These are phyloP conservation scores for Podospora pseudocomata DNA, from an alignment of 495 filamentous ascomycete genomes.

Conservation along the genomic window DNA sequence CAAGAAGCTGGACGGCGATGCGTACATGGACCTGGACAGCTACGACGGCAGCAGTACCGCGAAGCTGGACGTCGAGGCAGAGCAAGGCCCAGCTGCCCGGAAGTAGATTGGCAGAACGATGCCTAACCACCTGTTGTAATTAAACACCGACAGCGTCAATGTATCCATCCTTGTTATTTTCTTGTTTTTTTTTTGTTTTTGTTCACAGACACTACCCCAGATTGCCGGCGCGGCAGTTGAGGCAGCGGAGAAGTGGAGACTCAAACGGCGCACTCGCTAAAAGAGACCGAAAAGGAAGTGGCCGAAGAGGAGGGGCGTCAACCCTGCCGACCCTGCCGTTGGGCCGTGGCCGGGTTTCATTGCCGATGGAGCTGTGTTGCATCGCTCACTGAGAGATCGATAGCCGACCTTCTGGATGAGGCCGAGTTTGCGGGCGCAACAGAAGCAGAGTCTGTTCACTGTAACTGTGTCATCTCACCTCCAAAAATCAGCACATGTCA, in stretches of 20 bases:
- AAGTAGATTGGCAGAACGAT: background rate
- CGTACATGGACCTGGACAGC: slow-evolving; percentile 15
- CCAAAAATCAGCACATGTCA: background rate
- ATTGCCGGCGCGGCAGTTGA: background rate
- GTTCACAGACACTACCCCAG: no score
- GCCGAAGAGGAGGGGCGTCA: background rate
- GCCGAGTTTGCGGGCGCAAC: background rate
- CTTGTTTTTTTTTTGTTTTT: background rate
- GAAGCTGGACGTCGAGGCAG: background rate
- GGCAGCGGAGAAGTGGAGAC: background rate
- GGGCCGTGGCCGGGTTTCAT: background rate
- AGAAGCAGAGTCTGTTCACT: background rate
- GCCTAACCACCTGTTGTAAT: background rate
- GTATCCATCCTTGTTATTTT: background rate
- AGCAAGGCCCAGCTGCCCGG: background rate
- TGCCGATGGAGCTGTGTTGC: background rate
- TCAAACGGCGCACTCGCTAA: background rate
- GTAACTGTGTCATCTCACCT: background rate
- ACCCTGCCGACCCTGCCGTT: background rate
- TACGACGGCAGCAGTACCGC: slow-evolving; percentile 3
- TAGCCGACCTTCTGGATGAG: background rate
- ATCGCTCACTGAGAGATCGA: background rate
- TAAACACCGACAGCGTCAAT: background rate
- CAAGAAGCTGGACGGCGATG: slow-evolving; percentile 6
- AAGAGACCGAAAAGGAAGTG: background rate